A percentile compares a stretch with the other conserved stretches of the same genome.
Conservation (phyloP, 352 stramenopile species). For the Thraustochytrium sp. region DNA sequence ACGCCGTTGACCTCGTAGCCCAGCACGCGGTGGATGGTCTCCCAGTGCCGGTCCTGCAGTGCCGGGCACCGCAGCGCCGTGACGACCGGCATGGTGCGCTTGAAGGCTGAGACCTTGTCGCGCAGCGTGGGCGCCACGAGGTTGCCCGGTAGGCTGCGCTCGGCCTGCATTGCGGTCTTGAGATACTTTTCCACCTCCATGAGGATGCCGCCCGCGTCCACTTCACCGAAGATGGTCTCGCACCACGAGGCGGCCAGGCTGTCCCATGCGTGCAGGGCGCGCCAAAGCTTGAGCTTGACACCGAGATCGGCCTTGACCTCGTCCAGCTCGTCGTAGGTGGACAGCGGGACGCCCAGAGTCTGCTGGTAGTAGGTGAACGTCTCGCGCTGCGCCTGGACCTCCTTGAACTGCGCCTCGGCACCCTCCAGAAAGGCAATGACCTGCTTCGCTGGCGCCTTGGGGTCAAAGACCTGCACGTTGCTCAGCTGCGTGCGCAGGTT, state of each 20-base stretch:
- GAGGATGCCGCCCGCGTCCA: constrained; percentile 78
- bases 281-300: constrained; percentile 82
- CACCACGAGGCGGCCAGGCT: constrained; percentile 79
- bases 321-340: constrained; percentile 92
- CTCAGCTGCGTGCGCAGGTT: constrained; percentile 69
- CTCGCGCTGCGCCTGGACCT: constrained; percentile 70
- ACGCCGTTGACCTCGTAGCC: constrained; percentile 82
- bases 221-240: constrained; percentile 79
- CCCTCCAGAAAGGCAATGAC: constrained; percentile 55
- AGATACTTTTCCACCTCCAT: constrained; percentile 82
- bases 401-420: constrained; percentile 65
- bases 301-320: constrained; percentile 61
- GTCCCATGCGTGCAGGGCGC: constrained; percentile 75
- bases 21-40: constrained; percentile 51
- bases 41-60: constrained; percentile 98
- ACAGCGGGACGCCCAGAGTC: constrained; percentile 53
- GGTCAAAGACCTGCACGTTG: constrained; percentile 54
- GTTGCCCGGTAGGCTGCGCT: constrained; percentile 83
- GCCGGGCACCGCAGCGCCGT: constrained; percentile 94
- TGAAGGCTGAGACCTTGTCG: constrained; percentile 72
- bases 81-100: constrained; percentile 84
- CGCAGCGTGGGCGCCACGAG: constrained; percentile 36
- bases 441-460: constrained; percentile 48
- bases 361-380: constrained; percentile 64
- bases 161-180: constrained; percentile 84